A percentile compares a stretch with the other conserved stretches of the same genome.
Evolutionary conservation across 371 early-diverging fungal species (phyloP).

Genomic region (Caulochytrium protostelioides): DNA sequence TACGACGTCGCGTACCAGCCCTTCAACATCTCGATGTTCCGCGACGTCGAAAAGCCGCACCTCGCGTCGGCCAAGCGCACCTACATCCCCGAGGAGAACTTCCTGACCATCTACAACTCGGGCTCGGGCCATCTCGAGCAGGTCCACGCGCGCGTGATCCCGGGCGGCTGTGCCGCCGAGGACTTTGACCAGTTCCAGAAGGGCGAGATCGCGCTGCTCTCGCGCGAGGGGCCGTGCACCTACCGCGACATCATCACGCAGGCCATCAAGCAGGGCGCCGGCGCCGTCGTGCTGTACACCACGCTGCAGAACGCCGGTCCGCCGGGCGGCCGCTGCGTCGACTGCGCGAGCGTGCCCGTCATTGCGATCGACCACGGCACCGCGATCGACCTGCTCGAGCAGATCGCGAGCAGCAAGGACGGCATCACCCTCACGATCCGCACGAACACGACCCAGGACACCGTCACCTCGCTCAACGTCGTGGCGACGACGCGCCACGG

Average conservation of each 20-base stretch:
- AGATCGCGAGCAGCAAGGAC: too few relatives aligned
- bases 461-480: background rate
- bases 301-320: too few relatives aligned
- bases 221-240: conserved; percentile 3
- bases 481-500: conserved; percentile 2
- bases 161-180: conserved; percentile 2
- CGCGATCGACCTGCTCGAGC: too few relatives aligned
- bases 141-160: background rate
- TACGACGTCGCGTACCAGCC: too few relatives aligned
- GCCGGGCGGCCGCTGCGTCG: too few relatives aligned
- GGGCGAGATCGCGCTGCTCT: conserved; percentile 2
- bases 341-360: too few relatives aligned
- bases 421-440: too few relatives aligned
- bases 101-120: conserved; percentile 2
- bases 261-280: conserved; percentile 3
- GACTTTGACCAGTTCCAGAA: conserved; percentile 3
- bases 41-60: too few relatives aligned
- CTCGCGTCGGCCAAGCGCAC: too few relatives aligned
- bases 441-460: background rate
- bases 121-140: conserved; percentile 1
- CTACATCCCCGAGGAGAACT: too few relatives aligned
- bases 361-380: too few relatives aligned
- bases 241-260: conserved; percentile 4
- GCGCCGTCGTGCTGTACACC: conserved; percentile 4
- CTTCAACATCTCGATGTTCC: too few relatives aligned